Percentiles rank a stretch among this genome's conserved stretches.
Conservation (phyloP, 164 flowering plant genomes). For the Liquidambar formosana region DNA sequence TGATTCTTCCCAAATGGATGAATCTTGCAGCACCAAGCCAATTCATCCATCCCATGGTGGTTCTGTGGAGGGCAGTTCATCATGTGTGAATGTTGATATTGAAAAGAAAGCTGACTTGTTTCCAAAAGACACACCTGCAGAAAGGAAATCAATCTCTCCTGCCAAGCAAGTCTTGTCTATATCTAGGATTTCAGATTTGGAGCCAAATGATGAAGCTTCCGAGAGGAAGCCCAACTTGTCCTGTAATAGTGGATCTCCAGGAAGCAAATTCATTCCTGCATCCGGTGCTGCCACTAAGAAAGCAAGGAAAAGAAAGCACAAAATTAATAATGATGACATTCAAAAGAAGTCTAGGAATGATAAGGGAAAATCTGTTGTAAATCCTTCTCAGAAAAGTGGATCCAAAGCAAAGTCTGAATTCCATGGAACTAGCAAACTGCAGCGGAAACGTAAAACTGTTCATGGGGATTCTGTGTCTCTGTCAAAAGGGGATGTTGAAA, state of each 20-base stretch:
- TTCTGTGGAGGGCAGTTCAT: slow-evolving; percentile 35
- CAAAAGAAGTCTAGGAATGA: slow-evolving; percentile 47
- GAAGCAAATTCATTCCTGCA: slow-evolving; percentile 27
- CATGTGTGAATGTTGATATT: slow-evolving; percentile 30
- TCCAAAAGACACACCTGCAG: slow-evolving; percentile 28
- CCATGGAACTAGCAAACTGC: slow-evolving; percentile 34
- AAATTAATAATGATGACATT: slow-evolving; percentile 23
- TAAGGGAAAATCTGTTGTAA: slow-evolving; percentile 40
- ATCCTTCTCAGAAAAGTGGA: slow-evolving; percentile 28
- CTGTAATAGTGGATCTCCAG: slow-evolving; percentile 26
- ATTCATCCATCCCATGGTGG: slow-evolving; percentile 34
- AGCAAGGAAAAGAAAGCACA: slow-evolving; percentile 52
- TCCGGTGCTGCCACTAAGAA: slow-evolving; percentile 28
- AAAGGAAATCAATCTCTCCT: slow-evolving; percentile 29
- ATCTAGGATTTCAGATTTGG: slow-evolving; percentile 18
- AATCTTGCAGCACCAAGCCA: slow-evolving; percentile 30
- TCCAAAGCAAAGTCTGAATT: slow-evolving; percentile 25
- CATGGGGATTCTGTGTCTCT: slow-evolving; percentile 23
- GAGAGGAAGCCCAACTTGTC: slow-evolving; percentile 35
- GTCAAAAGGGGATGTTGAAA: slow-evolving; percentile 32
- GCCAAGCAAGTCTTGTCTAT: slow-evolving; percentile 32
- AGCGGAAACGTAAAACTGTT: slow-evolving; percentile 31
- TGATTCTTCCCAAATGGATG: slow-evolving; percentile 33
- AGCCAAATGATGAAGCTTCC: slow-evolving; percentile 31
- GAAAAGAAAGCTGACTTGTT: slow-evolving; percentile 29